These are phyloP conservation scores for Nicotiana undulata DNA, from an alignment of 257 asterid genomes.

Conservation along the genomic window DNA sequence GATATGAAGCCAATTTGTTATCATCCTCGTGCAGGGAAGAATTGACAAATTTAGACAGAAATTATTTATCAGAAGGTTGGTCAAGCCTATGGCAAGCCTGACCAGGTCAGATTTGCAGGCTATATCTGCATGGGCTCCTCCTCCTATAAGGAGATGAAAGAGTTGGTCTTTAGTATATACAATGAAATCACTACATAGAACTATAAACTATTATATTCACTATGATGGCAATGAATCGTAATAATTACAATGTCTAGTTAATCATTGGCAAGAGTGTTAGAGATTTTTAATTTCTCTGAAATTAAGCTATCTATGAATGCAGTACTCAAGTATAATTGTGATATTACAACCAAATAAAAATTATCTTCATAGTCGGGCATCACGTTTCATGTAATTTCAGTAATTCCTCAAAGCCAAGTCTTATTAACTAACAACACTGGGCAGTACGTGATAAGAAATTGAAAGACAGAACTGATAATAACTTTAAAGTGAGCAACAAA, in stretches of 20 bases:
- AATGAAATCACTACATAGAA: not conserved
- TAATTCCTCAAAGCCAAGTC: too few relatives aligned
- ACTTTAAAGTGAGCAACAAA: too few relatives aligned
- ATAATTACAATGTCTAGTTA: not conserved
- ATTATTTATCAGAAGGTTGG: slow-evolving; percentile 61
- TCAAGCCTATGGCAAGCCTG: slow-evolving; percentile 65
- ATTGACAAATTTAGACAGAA: not conserved
- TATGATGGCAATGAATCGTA: not conserved
- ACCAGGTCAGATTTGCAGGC: slow-evolving; percentile 82
- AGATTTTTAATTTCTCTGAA: not conserved
- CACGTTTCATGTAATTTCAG: too few relatives aligned
- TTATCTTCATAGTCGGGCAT: too few relatives aligned
- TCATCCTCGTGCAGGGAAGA: not conserved
- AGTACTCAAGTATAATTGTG: too few relatives aligned
- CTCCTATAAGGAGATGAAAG: slow-evolving; percentile 34
- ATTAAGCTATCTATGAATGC: too few relatives aligned
- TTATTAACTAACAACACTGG: too few relatives aligned
- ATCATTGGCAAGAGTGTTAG: not conserved
- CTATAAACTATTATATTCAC: too few relatives aligned
- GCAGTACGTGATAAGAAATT: too few relatives aligned
- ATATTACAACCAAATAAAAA: too few relatives aligned
- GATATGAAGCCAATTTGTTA: not conserved
- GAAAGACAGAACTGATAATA: too few relatives aligned
- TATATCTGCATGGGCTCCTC: slow-evolving; percentile 88
- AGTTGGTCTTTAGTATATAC: not conserved